Conservation (phyloP, 1,284 basidiomycete species). For the Melampsora medusae region DNA sequence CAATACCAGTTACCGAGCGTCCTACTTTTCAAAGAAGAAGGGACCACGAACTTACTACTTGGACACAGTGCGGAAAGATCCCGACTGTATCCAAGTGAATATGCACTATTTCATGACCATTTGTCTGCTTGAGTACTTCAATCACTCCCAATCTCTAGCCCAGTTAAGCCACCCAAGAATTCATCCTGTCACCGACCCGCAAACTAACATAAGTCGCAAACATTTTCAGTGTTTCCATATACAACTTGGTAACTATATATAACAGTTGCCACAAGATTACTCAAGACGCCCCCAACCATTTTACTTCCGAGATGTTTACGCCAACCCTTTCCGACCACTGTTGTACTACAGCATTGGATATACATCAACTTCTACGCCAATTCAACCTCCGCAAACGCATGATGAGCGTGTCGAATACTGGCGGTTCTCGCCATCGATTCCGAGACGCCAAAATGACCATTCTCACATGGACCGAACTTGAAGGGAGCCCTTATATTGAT, state of each 20-base stretch:
- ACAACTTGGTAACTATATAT: background rate
- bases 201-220: background rate
- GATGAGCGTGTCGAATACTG: background rate
- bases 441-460: background rate
- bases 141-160: background rate
- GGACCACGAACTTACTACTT: too few species aligned
- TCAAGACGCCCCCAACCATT: background rate
- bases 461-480: background rate
- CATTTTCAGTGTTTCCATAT: background rate
- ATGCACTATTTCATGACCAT: background rate
- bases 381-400: background rate
- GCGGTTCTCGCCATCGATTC: background rate
- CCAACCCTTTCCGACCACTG: background rate
- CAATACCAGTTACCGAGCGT: too few species aligned
- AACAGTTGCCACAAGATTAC: background rate
- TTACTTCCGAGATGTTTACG: background rate
- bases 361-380: background rate
- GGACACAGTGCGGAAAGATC: too few species aligned
- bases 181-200: background rate
- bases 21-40: too few species aligned
- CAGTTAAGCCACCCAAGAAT: background rate
- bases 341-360: background rate
- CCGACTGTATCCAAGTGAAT: background rate
- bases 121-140: background rate
- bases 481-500: background rate